phyloP scores from a whole-genome alignment of 78 protist genomes.

The Creolimax fragrantissima region DNA sequence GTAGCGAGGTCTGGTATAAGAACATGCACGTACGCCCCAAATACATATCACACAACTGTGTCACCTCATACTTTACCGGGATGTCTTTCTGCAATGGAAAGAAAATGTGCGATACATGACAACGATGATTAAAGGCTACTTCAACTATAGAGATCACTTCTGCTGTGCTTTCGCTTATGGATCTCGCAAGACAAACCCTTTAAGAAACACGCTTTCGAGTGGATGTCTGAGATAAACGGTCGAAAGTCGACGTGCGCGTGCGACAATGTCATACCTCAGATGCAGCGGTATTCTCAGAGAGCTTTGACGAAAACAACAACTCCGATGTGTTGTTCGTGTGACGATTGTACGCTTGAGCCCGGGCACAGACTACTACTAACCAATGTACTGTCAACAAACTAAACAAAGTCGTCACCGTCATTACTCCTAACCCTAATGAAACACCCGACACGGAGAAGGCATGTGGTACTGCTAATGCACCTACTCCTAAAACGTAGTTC shows the following conservation, averaged over 20 bases:
- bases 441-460: background rate
- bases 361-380: background rate
- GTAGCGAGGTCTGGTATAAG: background rate
- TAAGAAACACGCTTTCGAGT: too few relatives aligned
- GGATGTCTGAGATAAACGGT: too few relatives aligned
- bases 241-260: too few relatives aligned
- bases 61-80: background rate
- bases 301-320: background rate
- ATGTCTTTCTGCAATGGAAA: background rate
- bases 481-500: background rate
- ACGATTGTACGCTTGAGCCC: background rate
- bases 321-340: background rate
- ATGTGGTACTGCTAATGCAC: background rate
- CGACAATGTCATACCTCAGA: background rate
- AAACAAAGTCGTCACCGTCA: background rate
- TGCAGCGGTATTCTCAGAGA: background rate
- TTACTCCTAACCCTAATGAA: background rate
- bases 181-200: too few relatives aligned
- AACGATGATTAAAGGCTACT: too few relatives aligned
- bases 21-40: background rate
- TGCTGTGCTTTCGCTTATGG: too few relatives aligned
- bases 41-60: background rate
- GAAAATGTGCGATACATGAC: background rate
- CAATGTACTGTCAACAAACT: background rate
- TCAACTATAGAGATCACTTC: too few relatives aligned